Evolutionary conservation across 129 eudicot genomes (phyloP).

Genomic region (Smallanthus sonchifolius): DNA sequence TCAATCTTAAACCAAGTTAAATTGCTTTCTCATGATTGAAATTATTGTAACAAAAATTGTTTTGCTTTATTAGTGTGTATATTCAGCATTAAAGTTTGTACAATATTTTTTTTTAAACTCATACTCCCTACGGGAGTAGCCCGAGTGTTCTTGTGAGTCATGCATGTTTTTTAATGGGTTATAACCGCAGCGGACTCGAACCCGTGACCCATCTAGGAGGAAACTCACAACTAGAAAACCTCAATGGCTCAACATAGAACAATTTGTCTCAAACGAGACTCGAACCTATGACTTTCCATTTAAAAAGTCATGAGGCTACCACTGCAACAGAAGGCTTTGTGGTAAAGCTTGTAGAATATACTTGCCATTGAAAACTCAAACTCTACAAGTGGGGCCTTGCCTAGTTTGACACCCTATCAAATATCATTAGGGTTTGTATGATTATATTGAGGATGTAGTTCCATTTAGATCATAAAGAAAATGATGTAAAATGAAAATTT

Average conservation of each 20-base stretch:
- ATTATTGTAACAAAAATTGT: background rate
- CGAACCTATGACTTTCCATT: too few species aligned
- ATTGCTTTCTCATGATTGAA: slow-evolving; percentile 6
- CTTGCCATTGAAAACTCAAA: background rate
- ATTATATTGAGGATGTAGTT: background rate
- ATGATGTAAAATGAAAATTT: slow-evolving; percentile 11
- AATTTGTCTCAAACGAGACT: too few species aligned
- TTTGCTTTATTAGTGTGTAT: background rate
- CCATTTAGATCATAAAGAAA: slow-evolving; percentile 13
- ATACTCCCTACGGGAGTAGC: too few species aligned
- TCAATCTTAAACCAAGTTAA: slow-evolving; percentile 1
- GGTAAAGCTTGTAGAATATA: background rate
- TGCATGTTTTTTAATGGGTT: too few species aligned
- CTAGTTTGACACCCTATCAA: slow-evolving; percentile 11
- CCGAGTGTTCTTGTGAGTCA: too few species aligned
- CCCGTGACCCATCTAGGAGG: too few species aligned
- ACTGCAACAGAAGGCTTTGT: too few species aligned
- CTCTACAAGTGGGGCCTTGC: background rate
- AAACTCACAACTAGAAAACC: too few species aligned
- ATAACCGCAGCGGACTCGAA: too few species aligned
- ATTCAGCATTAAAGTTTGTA: background rate
- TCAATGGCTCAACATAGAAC: too few species aligned
- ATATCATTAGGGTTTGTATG: background rate
- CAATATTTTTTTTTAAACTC: too few species aligned
- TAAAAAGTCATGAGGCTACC: too few species aligned